These are phyloP conservation scores for Lachnellula cervina DNA, from an alignment of 2,329 filamentous ascomycete species.

Conservation along the genomic window DNA sequence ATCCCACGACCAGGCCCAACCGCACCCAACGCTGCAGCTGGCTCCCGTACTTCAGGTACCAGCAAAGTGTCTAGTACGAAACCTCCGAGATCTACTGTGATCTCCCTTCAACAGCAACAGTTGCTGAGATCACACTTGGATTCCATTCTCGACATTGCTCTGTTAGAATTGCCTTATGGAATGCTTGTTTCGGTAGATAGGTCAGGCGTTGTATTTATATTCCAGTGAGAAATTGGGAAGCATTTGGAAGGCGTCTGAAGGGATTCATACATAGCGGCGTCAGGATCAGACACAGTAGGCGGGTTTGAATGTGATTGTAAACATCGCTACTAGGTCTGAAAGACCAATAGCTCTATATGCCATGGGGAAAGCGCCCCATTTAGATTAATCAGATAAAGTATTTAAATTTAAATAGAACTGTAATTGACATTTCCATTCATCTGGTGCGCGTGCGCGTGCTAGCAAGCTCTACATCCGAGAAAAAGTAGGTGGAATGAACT, in stretches of 20 bases:
- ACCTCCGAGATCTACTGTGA: conserved; percentile 73
- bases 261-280: not conserved
- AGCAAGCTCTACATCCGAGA: too few relatives aligned
- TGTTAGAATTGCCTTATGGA: conserved; percentile 83
- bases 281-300: not conserved
- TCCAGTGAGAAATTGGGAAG: conserved; percentile 32
- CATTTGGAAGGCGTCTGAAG: not conserved
- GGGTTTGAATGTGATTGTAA: not conserved
- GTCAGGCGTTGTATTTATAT: conserved; percentile 85
- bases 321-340: too few relatives aligned
- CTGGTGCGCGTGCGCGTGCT: not conserved
- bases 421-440: too few relatives aligned
- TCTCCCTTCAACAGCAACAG: conserved; percentile 82
- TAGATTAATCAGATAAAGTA: too few relatives aligned
- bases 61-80: conserved; percentile 33
- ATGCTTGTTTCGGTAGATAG: conserved; percentile 92
- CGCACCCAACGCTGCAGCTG: conserved; percentile 30
- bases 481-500: too few relatives aligned
- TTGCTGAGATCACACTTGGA: conserved; percentile 84
- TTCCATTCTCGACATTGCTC: conserved; percentile 78
- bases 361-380: too few relatives aligned
- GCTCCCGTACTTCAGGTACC: conserved; percentile 24
- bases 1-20: conserved; percentile 25
- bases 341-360: too few relatives aligned
- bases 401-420: too few relatives aligned